phyloP scores from a whole-genome alignment of 371 early-diverging fungal genomes.

The Mortierella sp. region DNA sequence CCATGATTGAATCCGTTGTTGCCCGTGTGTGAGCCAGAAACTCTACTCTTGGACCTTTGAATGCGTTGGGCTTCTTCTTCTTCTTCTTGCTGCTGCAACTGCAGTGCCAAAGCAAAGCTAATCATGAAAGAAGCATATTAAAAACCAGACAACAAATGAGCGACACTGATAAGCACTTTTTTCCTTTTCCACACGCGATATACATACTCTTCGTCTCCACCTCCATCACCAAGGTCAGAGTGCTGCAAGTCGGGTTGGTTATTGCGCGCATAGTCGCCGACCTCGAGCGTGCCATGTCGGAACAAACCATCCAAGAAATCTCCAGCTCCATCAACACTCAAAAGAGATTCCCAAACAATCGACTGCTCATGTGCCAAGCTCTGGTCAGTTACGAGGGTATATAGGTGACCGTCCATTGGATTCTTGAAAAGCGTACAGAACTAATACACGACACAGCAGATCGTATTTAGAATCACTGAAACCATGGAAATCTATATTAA shows the following conservation, averaged over 20 bases:
- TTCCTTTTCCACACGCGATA: not conserved
- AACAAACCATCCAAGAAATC: conserved; percentile 78
- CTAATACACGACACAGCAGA: conserved; percentile 39
- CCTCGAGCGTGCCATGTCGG: conserved; percentile 52
- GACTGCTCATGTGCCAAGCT: conserved; percentile 75
- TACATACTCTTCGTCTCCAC: conserved; percentile 53
- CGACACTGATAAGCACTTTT: too few relatives aligned
- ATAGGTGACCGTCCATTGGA: conserved; percentile 69
- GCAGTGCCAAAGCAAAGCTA: conserved; percentile 72
- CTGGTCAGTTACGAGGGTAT: conserved; percentile 89
- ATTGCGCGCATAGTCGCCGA: conserved; percentile 58
- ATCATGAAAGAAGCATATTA: conserved; percentile 5
- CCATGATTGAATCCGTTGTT: conserved; percentile 1
- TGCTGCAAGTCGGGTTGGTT: conserved; percentile 35
- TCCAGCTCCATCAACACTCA: conserved; percentile 73
- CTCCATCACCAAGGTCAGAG: conserved; percentile 21
- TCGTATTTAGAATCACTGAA: not conserved
- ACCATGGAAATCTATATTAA: not conserved
- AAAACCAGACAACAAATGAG: not conserved
- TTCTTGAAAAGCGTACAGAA: conserved; percentile 88
- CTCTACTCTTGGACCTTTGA: conserved; percentile 19
- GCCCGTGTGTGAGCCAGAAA: conserved; percentile 5
- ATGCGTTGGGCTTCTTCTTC: conserved; percentile 46
- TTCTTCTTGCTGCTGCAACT: conserved; percentile 70
- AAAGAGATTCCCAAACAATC: conserved; percentile 84